Base-by-base conservation (phyloP, 1,139 yeast species). In the Pichia sp. region DNA sequence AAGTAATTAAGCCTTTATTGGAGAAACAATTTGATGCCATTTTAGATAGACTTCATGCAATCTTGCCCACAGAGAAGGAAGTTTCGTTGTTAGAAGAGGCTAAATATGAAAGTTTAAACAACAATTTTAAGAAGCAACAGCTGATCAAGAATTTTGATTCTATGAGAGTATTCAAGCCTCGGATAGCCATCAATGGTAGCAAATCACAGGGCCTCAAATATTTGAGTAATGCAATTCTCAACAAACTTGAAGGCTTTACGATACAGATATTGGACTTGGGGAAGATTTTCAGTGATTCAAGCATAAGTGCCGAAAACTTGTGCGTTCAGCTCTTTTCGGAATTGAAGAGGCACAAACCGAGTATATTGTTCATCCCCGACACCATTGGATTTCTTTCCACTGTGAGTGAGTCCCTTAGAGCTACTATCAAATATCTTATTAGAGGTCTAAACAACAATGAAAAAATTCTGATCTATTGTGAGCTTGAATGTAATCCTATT, bases 191-290 rank as follows among this genome's bases (percentile, higher is more conserved):
- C 2, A 63, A 76, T 35, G 97, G 98, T 2, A 63, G 65, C 3
- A 63, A 67, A n/a, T 96, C 97, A 0, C 74, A 74, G 60, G 99
- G 98, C 2, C 96, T 88, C 50, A 85, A 78, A 48, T 88, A 91
- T 56, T 56, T 93, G 13, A 83, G 91, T 9, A 70, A 91, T 1
- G 96, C 97, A 0, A 66, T 87, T 13, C 63, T 91, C 39, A 84
- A 87, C 50, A 72, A 77, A 49, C 64, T 93, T 41, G 98, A 91
- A 60, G 96, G 96, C 0, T 87, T 80, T 50, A 94, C 87, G 53
- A 79, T 87, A 9, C 97, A 91, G 53, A 73, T 83, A 1, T 64
- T 93, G 32, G 98, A 91, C 56, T 64, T 91, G 42, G 86, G 88
- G 1, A 70, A 80, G 16, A 58, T 91, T 41, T 76, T 80, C 48